These are phyloP conservation scores for Inga leiocalycina DNA, from an alignment of 306 rosid genomes.

Conservation along the genomic window DNA sequence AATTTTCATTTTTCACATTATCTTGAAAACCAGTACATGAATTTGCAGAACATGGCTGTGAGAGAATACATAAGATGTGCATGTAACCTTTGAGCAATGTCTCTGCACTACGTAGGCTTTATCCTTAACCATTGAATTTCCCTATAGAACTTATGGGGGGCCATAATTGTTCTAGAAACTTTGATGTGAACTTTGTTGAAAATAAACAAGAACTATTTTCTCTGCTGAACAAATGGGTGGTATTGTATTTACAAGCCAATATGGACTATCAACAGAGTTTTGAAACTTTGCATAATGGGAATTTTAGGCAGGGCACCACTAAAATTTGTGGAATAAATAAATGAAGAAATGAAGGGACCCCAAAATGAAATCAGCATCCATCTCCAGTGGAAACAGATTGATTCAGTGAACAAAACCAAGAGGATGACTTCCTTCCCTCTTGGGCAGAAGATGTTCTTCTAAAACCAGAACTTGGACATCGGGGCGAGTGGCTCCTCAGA, in stretches of 20 bases:
- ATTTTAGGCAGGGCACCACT: not conserved
- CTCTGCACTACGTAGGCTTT: not conserved
- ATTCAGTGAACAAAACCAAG: conserved; percentile 77
- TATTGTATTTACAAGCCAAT: conserved; percentile 47
- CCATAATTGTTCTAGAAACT: not conserved
- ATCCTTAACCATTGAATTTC: not conserved
- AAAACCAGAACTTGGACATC: conserved; percentile 60
- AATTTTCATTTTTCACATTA: not conserved
- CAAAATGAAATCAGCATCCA: conserved; percentile 55
- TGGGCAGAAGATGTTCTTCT: conserved; percentile 55
- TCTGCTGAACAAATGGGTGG: conserved; percentile 26
- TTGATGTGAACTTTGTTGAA: not conserved
- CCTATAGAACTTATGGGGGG: not conserved
- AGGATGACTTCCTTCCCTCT: conserved; percentile 51
- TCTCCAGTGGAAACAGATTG: conserved; percentile 63
- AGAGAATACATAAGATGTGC: not conserved
- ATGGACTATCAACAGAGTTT: conserved; percentile 23
- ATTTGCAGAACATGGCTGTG: not conserved
- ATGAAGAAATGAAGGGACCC: not conserved
- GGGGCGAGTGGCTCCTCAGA: conserved; percentile 44
- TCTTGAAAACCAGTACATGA: not conserved
- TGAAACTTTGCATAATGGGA: not conserved
- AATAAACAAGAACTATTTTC: not conserved
- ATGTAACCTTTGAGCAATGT: not conserved
- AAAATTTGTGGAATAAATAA: conserved; percentile 13